phyloP scores from a whole-genome alignment of 805 yeast genomes.

The Saturnispora hagleri region DNA sequence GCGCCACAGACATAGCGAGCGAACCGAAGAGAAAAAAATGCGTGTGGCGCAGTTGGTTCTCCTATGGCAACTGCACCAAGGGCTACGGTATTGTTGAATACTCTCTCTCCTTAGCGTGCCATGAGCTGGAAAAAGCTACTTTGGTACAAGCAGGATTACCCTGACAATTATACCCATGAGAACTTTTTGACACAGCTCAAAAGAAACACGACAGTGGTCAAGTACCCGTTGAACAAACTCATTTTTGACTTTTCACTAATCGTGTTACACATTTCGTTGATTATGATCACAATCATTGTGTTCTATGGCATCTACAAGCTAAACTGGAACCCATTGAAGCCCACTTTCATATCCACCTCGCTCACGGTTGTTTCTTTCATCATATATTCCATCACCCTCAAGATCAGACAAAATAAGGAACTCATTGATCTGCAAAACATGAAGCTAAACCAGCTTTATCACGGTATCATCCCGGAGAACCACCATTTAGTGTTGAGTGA shows the following conservation, averaged over 20 bases:
- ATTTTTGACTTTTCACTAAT: slow-evolving; percentile 63
- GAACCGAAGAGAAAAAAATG: no score
- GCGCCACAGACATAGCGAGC: no score
- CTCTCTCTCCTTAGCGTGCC: neutral
- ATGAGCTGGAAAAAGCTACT: slow-evolving; percentile 68
- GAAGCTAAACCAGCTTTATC: slow-evolving; percentile 21
- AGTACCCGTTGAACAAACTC: slow-evolving; percentile 55
- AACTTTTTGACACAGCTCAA: slow-evolving; percentile 74
- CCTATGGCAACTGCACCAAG: no score
- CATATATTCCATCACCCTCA: slow-evolving; percentile 23
- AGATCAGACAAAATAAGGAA: slow-evolving; percentile 24
- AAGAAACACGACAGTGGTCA: slow-evolving; percentile 65
- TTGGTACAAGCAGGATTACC: slow-evolving; percentile 78
- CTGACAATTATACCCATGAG: slow-evolving; percentile 83
- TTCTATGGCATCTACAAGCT: slow-evolving; percentile 51
- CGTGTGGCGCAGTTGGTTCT: neutral
- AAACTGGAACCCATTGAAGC: slow-evolving; percentile 41
- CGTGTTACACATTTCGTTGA: slow-evolving; percentile 53
- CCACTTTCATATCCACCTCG: slow-evolving; percentile 29
- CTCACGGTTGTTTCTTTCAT: slow-evolving; percentile 31
- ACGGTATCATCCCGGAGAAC: neutral
- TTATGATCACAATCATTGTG: slow-evolving; percentile 55
- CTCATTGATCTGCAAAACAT: slow-evolving; percentile 22
- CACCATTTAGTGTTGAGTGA: neutral
- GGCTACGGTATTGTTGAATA: no score